Evolutionary conservation across 2,329 filamentous ascomycete genomes (phyloP).

Genomic region (Capronia americana): DNA sequence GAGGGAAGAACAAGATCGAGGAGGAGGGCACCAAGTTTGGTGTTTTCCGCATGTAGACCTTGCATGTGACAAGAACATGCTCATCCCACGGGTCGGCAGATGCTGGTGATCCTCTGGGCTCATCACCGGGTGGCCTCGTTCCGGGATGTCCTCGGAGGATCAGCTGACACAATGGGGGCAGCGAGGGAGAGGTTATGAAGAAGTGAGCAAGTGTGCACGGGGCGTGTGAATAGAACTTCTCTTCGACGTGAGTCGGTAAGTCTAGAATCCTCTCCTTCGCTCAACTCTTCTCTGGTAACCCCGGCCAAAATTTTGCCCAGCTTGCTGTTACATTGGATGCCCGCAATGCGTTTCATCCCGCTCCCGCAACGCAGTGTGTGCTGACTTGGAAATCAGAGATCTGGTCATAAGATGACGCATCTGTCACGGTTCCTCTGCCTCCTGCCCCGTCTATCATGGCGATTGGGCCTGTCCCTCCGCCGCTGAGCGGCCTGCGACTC

Average conservation of each 20-base stretch:
- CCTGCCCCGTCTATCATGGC: slow-evolving; percentile 46
- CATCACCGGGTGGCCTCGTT: background rate
- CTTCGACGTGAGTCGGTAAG: slow-evolving; percentile 9
- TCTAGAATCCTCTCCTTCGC: background rate
- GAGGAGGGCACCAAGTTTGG: slow-evolving; percentile 71
- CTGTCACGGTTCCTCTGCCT: slow-evolving; percentile 45
- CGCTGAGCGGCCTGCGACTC: slow-evolving; percentile 44
- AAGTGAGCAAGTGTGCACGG: background rate
- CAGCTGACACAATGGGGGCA: background rate
- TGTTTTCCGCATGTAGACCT: slow-evolving; percentile 77
- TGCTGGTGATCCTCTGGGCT: background rate
- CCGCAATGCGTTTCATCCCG: background rate
- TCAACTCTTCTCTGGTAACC: background rate
- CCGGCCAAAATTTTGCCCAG: background rate
- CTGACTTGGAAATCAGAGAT: background rate
- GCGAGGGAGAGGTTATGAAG: background rate
- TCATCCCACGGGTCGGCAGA: background rate
- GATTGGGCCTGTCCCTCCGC: slow-evolving; percentile 46
- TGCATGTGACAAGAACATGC: background rate
- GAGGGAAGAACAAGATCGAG: slow-evolving; percentile 69
- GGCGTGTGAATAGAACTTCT: background rate
- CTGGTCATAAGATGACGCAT: slow-evolving; percentile 39
- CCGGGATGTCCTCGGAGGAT: background rate
- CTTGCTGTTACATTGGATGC: background rate
- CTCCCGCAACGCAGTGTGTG: background rate